These are phyloP conservation scores for Linnemannia zychae DNA, from an alignment of 192 early-diverging fungal genomes.

Conservation along the genomic window DNA sequence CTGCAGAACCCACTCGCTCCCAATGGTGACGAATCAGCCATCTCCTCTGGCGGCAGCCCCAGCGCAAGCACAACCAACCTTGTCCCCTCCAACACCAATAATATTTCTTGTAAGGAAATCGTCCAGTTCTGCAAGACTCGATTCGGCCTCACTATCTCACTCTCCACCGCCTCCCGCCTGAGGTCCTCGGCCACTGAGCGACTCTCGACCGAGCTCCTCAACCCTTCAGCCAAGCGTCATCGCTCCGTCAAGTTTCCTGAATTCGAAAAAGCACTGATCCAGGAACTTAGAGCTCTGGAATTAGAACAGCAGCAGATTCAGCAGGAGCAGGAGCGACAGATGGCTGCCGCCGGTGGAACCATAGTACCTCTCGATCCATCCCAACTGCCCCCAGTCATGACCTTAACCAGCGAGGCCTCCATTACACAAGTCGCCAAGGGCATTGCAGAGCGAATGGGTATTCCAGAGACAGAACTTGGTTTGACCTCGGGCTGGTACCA, in stretches of 20 bases:
- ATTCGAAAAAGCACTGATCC: conserved; percentile 51
- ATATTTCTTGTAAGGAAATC: conserved; percentile 56
- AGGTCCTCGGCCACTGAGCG: conserved; percentile 48
- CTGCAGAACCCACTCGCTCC: conserved; percentile 28
- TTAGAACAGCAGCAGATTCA: conserved; percentile 53
- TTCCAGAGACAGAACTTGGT: conserved; percentile 41
- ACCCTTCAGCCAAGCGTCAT: conserved; percentile 53
- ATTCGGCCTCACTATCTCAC: conserved; percentile 52
- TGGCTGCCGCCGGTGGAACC: not conserved
- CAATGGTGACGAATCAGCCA: conserved; percentile 32
- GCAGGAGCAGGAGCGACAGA: conserved; percentile 39
- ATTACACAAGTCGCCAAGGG: conserved; percentile 56
- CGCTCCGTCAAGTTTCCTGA: conserved; percentile 57
- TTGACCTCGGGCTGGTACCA: conserved; percentile 57
- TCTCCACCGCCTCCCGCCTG: conserved; percentile 50
- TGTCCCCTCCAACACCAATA: conserved; percentile 18
- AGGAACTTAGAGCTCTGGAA: conserved; percentile 53
- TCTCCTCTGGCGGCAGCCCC: conserved; percentile 23
- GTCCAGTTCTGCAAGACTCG: conserved; percentile 58
- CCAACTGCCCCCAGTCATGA: conserved; percentile 47
- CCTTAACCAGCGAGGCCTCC: conserved; percentile 48
- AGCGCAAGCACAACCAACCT: conserved; percentile 16
- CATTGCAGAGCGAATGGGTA: conserved; percentile 56
- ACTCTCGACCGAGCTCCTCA: conserved; percentile 49
- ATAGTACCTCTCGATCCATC: not conserved